phyloP scores from a whole-genome alignment of 148 eudicot species.

The Persicaria tinctoria region DNA sequence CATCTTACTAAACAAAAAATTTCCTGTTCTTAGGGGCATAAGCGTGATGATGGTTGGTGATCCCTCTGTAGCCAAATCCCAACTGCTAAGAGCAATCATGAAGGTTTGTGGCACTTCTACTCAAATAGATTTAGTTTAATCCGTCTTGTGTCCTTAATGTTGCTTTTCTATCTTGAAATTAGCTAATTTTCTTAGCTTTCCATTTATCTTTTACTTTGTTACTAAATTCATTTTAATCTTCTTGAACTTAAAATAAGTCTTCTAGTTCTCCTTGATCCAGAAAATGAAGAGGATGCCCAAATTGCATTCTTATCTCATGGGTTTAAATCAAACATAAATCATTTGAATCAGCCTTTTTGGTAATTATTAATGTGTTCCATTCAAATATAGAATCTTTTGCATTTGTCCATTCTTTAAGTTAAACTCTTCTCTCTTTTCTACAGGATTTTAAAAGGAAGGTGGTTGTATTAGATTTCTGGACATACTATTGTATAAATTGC shows the following conservation, averaged over 20 bases:
- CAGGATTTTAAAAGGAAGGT: conserved; percentile 96
- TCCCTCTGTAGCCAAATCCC: conserved; percentile 99
- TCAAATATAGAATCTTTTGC: not conserved
- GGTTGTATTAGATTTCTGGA: conserved; percentile 94
- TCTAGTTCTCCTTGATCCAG: not conserved
- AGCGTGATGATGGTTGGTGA: conserved; percentile 99
- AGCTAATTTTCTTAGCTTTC: not conserved
- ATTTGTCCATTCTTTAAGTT: not conserved
- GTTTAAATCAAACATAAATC: not conserved
- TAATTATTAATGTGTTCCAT: not conserved
- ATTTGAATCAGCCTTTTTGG: conserved; percentile 5
- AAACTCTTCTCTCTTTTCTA: conserved; percentile 17
- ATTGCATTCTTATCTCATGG: not conserved
- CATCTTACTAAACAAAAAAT: not conserved
- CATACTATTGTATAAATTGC: conserved; percentile 95
- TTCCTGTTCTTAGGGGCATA: conserved; percentile 55
- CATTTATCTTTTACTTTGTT: not conserved
- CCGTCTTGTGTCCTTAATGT: not conserved
- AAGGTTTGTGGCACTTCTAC: conserved; percentile 91
- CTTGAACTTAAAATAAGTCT: not conserved
- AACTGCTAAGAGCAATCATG: conserved; percentile 92
- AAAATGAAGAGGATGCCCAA: not conserved
- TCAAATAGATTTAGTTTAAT: no score
- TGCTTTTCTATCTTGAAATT: not conserved
- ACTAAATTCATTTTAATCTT: not conserved